phyloP scores from a whole-genome alignment of 164 flowering plant species.

The Aristolochia californica region DNA sequence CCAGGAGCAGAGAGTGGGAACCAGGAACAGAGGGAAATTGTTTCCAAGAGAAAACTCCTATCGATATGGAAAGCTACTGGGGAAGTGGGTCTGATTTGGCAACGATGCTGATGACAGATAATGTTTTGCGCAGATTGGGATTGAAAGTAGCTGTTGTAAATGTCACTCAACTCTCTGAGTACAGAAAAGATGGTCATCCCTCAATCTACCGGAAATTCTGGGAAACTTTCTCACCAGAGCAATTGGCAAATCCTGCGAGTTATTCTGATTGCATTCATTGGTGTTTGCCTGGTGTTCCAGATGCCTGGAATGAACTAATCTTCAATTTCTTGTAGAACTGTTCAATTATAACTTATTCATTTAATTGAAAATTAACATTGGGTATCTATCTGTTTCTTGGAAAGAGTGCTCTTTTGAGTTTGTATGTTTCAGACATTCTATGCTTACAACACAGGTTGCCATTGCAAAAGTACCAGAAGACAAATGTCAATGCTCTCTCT shows the following conservation, averaged over 20 bases:
- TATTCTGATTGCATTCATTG: constrained; percentile 97
- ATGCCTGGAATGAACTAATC: constrained; percentile 87
- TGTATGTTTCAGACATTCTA: too few relatives aligned
- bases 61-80: constrained; percentile 52
- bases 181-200: constrained; percentile 92
- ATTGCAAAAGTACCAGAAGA: too few relatives aligned
- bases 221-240: constrained; percentile 63
- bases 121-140: constrained; percentile 33
- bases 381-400: too few relatives aligned
- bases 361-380: too few relatives aligned
- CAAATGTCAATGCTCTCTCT: too few relatives aligned
- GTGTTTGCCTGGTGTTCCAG: constrained; percentile 97
- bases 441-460: too few relatives aligned
- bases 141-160: constrained; percentile 64
- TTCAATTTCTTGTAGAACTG: constrained; percentile 4
- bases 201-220: constrained; percentile 88
- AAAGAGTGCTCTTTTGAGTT: too few relatives aligned
- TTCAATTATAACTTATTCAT: too few relatives aligned
- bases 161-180: constrained; percentile 93
- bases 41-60: constrained; percentile 53
- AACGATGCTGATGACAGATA: constrained; percentile 73
- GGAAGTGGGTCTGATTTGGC: constrained; percentile 83
- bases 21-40: constrained; percentile 83
- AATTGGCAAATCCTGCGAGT: constrained; percentile 52
- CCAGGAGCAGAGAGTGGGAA: constrained; percentile 86